Conservation (phyloP, 345 rosid genomes). For the Sonneratia alba region DNA sequence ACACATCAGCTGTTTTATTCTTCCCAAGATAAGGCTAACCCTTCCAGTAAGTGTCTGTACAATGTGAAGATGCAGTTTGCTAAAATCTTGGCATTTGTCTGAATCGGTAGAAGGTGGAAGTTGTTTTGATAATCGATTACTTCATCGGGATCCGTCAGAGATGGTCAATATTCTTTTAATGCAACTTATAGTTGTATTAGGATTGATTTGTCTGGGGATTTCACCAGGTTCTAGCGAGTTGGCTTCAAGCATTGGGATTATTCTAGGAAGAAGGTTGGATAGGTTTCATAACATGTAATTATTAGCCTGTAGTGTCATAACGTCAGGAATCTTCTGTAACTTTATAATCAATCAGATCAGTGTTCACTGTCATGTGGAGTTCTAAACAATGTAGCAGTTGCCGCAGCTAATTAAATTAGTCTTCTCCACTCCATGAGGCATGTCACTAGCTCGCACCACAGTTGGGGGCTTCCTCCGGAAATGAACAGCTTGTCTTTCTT, state of each 20-base stretch:
- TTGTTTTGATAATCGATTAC: background rate
- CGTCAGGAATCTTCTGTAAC: background rate
- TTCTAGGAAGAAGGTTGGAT: background rate
- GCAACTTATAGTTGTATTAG: background rate
- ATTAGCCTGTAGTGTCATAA: background rate
- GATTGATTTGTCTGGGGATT: background rate
- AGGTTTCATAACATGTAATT: background rate
- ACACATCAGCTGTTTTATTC: background rate
- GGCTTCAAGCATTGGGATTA: too few relatives aligned
- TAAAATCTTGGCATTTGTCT: background rate
- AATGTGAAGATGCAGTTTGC: background rate
- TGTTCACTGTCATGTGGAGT: background rate
- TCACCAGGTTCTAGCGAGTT: background rate
- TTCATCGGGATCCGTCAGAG: background rate
- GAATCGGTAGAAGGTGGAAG: background rate
- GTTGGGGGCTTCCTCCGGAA: too few relatives aligned
- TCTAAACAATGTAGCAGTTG: background rate
- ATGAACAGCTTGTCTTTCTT: too few relatives aligned
- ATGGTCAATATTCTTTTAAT: background rate
- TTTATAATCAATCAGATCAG: background rate
- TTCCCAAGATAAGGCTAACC: constrained; percentile 13
- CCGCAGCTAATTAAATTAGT: background rate
- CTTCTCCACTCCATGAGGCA: too few relatives aligned
- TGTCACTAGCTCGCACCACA: too few relatives aligned
- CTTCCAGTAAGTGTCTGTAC: background rate